phyloP scores from a whole-genome alignment of 1,139 yeast species.

The Petasospora fabianii region DNA sequence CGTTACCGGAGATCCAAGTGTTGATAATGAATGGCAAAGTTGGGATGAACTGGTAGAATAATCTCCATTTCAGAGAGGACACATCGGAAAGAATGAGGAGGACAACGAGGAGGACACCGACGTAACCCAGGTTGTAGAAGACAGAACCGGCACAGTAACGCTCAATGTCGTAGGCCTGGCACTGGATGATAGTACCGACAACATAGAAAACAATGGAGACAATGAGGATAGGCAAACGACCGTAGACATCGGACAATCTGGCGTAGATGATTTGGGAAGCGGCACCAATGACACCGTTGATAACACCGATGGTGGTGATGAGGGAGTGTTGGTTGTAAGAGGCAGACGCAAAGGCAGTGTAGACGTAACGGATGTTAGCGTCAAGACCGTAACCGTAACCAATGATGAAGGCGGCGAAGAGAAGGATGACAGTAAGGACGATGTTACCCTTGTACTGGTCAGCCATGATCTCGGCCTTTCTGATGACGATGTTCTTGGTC shows the following conservation, averaged over 20 bases:
- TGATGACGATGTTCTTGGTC: conserved; percentile 34
- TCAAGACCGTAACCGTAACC: conserved; percentile 68
- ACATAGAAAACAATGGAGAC: conserved; percentile 57
- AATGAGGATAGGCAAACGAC: conserved; percentile 56
- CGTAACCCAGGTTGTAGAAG: conserved; percentile 65
- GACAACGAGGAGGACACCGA: conserved; percentile 56
- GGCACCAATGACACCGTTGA: conserved; percentile 63
- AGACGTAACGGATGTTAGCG: conserved; percentile 46
- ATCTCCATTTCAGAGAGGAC: conserved; percentile 68
- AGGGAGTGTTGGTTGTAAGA: conserved; percentile 58
- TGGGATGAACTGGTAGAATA: conserved; percentile 58
- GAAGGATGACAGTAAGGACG: conserved; percentile 28
- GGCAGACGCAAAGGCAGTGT: conserved; percentile 52
- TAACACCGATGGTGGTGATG: conserved; percentile 60
- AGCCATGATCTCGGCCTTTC: conserved; percentile 40
- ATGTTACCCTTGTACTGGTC: conserved; percentile 30
- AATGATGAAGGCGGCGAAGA: conserved; percentile 51
- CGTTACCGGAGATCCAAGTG: conserved; percentile 70
- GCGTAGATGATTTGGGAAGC: conserved; percentile 72
- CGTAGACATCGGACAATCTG: conserved; percentile 65
- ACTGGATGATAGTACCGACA: conserved; percentile 68
- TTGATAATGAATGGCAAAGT: conserved; percentile 70
- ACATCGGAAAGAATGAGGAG: conserved; percentile 61
- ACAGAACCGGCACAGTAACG: conserved; percentile 73
- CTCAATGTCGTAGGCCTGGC: conserved; percentile 61